These are phyloP conservation scores for Tuber brumale DNA, from an alignment of 495 filamentous ascomycete species.

Conservation along the genomic window DNA sequence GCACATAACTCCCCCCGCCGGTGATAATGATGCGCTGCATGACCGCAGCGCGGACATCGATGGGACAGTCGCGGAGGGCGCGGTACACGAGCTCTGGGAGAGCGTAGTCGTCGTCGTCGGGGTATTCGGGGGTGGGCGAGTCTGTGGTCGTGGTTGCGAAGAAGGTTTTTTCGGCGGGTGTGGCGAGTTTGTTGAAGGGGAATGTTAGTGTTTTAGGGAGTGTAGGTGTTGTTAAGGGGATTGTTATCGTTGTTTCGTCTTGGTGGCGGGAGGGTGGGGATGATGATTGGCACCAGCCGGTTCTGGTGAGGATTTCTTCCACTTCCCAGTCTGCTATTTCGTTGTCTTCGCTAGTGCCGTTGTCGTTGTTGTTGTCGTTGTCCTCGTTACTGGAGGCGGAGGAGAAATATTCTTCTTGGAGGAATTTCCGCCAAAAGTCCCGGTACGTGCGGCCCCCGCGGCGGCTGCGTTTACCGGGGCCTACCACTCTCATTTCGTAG, in stretches of 20 bases:
- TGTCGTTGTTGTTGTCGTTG: conserved; percentile 4
- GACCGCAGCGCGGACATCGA: conserved; percentile 74
- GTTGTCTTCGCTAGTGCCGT: conserved; percentile 20
- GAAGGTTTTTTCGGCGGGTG: conserved; percentile 68
- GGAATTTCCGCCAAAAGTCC: conserved; percentile 43
- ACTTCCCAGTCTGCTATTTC: conserved; percentile 36
- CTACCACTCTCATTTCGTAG: conserved; percentile 81
- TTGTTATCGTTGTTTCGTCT: conserved; percentile 42
- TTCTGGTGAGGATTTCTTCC: conserved; percentile 42
- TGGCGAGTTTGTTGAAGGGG: conserved; percentile 60
- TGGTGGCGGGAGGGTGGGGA: neutral
- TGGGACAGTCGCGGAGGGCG: conserved; percentile 63
- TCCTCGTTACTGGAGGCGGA: neutral
- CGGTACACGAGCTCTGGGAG: conserved; percentile 68
- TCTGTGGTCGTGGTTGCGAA: conserved; percentile 52
- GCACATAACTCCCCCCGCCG: conserved; percentile 71
- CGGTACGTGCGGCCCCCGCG: conserved; percentile 65
- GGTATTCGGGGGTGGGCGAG: conserved; percentile 43
- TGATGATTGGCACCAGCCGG: conserved; percentile 26
- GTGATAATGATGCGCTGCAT: conserved; percentile 87
- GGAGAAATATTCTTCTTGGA: conserved; percentile 16
- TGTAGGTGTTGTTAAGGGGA: conserved; percentile 49
- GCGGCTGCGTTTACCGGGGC: conserved; percentile 52
- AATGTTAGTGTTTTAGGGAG: conserved; percentile 53
- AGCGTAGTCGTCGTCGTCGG: conserved; percentile 81